Evolutionary conservation across 2,329 filamentous ascomycete species (phyloP).

Genomic region (Talaromyces sp.): DNA sequence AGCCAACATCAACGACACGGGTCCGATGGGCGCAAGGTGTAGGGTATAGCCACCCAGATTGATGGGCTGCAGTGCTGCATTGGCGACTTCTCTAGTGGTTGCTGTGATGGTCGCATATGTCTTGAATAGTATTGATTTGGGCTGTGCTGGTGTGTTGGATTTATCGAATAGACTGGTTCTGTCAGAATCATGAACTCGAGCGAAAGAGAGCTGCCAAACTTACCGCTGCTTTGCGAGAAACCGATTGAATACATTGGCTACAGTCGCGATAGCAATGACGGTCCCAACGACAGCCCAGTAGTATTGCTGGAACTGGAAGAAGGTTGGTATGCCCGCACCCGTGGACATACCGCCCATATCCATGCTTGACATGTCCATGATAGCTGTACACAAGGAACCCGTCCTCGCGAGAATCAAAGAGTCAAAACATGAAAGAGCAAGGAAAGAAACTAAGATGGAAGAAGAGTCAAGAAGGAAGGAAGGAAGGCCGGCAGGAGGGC

Average conservation of each 20-base stretch:
- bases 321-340: constrained; percentile 42
- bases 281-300: constrained; percentile 52
- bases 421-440: not conserved
- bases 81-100: constrained; percentile 52
- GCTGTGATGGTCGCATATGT: constrained; percentile 54
- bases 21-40: constrained; percentile 41
- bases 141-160: constrained; percentile 50
- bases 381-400: not conserved
- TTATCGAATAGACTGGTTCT: constrained; percentile 45
- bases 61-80: constrained; percentile 43
- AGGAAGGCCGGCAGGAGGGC: not conserved
- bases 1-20: constrained; percentile 32
- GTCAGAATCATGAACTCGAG: not conserved
- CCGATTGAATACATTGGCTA: constrained; percentile 45
- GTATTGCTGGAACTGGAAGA: constrained; percentile 49
- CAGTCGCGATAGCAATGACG: constrained; percentile 33
- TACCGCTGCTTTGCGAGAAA: constrained; percentile 51
- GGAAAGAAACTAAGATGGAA: not conserved
- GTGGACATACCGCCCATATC: constrained; percentile 42
- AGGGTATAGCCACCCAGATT: constrained; percentile 30
- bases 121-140: constrained; percentile 48
- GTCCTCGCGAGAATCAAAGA: not conserved
- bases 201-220: constrained; percentile 11
- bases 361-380: constrained; percentile 22
- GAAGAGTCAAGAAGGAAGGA: not conserved